Percentiles rank a stretch among this genome's conserved stretches.
These are phyloP conservation scores for Dittrichia graveolens DNA, from an alignment of 129 eudicot genomes.

Conservation along the genomic window DNA sequence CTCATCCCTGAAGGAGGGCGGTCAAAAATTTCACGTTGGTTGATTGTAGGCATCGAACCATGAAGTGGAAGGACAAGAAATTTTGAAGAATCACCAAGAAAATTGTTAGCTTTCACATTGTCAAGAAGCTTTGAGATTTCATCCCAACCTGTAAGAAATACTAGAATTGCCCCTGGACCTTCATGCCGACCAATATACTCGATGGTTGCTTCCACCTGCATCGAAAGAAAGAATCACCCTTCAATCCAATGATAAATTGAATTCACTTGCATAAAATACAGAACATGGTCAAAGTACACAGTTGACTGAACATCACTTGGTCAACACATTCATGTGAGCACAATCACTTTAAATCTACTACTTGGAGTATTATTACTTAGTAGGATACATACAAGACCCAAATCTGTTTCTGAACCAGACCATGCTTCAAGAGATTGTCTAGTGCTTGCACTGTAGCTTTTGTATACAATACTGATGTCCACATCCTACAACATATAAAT, in stretches of 20 bases:
- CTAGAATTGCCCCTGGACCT: slow-evolving; percentile 92
- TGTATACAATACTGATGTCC: slow-evolving; percentile 62
- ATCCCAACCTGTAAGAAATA: slow-evolving; percentile 99
- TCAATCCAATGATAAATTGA: not conserved
- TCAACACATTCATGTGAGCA: no score
- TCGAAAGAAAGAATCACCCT: not conserved
- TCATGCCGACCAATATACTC: slow-evolving; percentile 85
- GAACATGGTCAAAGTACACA: no score
- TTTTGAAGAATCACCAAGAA: slow-evolving; percentile 58
- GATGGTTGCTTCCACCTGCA: slow-evolving; percentile 82
- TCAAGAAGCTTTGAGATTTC: slow-evolving; percentile 92
- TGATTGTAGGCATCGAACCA: slow-evolving; percentile 95
- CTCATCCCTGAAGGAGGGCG: slow-evolving; percentile 78
- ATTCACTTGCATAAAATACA: no score
- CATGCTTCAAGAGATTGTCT: slow-evolving; percentile 91
- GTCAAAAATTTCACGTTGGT: slow-evolving; percentile 94
- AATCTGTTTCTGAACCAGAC: slow-evolving; percentile 74
- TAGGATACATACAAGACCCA: slow-evolving; percentile 70
- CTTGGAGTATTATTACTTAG: not conserved
- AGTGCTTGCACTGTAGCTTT: slow-evolving; percentile 63
- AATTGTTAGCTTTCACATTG: slow-evolving; percentile 56
- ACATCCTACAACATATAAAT: slow-evolving; percentile 52
- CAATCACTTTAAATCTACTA: no score
- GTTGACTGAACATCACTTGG: no score
- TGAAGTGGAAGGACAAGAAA: slow-evolving; percentile 86